These are phyloP conservation scores for Melocanna baccifera DNA, from an alignment of 176 grass and related monocot species.

Conservation along the genomic window DNA sequence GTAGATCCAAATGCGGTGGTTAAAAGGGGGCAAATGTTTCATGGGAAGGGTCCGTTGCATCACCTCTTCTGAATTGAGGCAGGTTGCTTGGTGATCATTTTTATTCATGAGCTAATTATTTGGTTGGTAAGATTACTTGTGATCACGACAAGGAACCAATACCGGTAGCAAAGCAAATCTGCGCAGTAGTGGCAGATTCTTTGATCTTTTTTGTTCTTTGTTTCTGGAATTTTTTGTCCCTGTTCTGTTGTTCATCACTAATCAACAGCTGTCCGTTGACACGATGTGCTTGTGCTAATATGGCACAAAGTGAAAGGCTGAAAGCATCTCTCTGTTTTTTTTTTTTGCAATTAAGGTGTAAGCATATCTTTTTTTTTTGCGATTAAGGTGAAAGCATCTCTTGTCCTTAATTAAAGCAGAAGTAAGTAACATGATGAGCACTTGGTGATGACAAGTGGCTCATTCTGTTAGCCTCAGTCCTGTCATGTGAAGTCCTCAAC, in stretches of 20 bases:
- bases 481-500: constrained; percentile 13
- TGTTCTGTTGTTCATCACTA: background rate
- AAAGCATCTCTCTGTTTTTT: background rate
- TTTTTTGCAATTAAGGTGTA: background rate
- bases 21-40: constrained; percentile 8
- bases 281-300: background rate
- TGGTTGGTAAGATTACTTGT: constrained; percentile 41
- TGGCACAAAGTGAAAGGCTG: background rate
- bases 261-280: background rate
- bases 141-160: constrained; percentile 14
- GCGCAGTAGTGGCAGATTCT: constrained; percentile 21
- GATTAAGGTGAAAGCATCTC: background rate
- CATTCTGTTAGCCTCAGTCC: background rate
- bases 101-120: constrained; percentile 26
- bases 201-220: background rate
- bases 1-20: constrained; percentile 25
- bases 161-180: background rate
- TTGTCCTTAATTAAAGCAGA: background rate
- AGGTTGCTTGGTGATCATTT: constrained; percentile 20
- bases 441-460: constrained; percentile 15
- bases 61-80: background rate
- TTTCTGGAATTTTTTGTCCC: background rate
- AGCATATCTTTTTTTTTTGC: background rate
- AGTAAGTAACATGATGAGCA: background rate
- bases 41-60: background rate